Base-by-base conservation (phyloP, 148 eudicot genomes). In the Selenicereus undatus region DNA sequence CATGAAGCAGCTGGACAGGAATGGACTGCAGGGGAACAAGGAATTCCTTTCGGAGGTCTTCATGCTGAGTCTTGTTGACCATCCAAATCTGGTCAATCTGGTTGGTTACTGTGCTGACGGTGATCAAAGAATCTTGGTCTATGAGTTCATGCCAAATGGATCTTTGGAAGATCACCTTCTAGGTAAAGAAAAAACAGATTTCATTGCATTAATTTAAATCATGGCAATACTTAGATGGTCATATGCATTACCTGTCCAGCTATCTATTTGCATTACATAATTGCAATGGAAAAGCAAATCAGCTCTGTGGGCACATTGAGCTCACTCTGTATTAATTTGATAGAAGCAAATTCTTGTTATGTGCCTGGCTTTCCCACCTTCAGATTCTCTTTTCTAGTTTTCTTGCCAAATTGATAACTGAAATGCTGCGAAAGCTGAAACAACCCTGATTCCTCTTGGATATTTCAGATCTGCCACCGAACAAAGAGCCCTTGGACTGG, bases 31-130 rank as follows among this genome's bases (percentile, higher is more conserved):
- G 84, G 99, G 97, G 62, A 93, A 92, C 81, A 81, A 88, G 74
- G 99, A 95, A 81, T 95, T 95, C 74, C 87, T 95, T 0, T 90
- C 93, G 1, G 99, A 95, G 78, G 97, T 95, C 39, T 74, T 93
- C 81, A 93, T 87, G 82, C 69, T 93, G 54, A 91, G 97, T 76
- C 87, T 88, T 20, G 90, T 93, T 48, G 83, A 93, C 77, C 99
- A 95, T 74, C 95, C 87, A 7, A 95, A 93, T 84, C 91, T 95
- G 2, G 97, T 95, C 51, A 93, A 91, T 86, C 85, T 93, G 73
- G 83, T 92, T 12, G 99, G 99, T 24, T 93, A 93, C 79, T 95
- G 99, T 76, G 97, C 97, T 48, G 97, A 95, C 85, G 99, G 99
- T 27, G 90, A 84, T 75, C 99, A 95, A 75, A 89, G 99, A 79